A percentile compares a stretch with the other conserved stretches of the same genome.
These are phyloP conservation scores for Verticillium isaacii DNA, from an alignment of 2,329 filamentous ascomycete genomes.

Conservation along the genomic window DNA sequence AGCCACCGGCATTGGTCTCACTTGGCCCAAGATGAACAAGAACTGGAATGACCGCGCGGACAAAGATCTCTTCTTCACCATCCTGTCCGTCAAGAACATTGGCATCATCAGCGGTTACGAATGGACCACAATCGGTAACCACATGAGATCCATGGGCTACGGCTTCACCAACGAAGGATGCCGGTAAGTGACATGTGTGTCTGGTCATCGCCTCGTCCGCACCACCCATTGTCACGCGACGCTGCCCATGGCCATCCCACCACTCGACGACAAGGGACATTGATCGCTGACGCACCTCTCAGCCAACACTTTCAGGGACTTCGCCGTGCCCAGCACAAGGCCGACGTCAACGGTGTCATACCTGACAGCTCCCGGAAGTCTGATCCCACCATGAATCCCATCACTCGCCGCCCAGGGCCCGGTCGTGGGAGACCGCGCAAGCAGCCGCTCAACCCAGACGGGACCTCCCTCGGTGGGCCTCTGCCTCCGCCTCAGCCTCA, in stretches of 20 bases:
- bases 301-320: constrained; percentile 60
- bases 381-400: constrained; percentile 53
- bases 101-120: constrained; percentile 57
- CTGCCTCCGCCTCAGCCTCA: not conserved
- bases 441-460: constrained; percentile 18
- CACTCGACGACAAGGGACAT: not conserved
- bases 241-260: not conserved
- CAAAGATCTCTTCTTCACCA: constrained; percentile 60
- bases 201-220: not conserved
- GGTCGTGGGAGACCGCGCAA: constrained; percentile 52
- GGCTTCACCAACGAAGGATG: constrained; percentile 62
- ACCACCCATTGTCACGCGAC: not conserved
- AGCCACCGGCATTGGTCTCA: constrained; percentile 2
- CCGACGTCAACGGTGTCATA: constrained; percentile 31
- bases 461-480: not conserved
- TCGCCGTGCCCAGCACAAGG: constrained; percentile 49
- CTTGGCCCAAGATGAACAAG: constrained; percentile 44
- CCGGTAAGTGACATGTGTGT: constrained; percentile 40
- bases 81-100: constrained; percentile 58
- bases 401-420: constrained; percentile 55
- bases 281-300: not conserved
- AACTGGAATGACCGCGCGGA: constrained; percentile 59
- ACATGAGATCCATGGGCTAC: constrained; percentile 55
- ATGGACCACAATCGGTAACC: constrained; percentile 58
- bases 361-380: constrained; percentile 30